Conservation (phyloP, 768 basidiomycete species). For the Strobilomyces echinocephalus region DNA sequence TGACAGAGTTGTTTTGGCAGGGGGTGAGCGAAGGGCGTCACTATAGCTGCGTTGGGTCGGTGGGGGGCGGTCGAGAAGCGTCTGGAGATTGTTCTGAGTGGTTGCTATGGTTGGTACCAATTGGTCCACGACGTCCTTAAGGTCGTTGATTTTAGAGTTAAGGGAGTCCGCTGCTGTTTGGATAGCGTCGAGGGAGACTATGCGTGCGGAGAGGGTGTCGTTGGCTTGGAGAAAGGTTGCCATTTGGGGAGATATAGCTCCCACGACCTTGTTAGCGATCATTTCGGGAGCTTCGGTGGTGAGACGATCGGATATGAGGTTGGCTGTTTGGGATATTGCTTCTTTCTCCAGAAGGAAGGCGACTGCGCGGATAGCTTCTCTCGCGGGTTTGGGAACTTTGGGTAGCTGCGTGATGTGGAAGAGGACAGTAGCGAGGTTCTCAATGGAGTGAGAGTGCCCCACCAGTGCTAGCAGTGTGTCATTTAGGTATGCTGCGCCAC, state of each 20-base stretch:
- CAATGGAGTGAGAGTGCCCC: not conserved
- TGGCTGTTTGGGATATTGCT: not conserved
- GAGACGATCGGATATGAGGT: fast-evolving
- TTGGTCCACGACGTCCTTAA: not conserved
- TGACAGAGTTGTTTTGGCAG: too few species aligned
- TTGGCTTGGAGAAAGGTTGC: not conserved
- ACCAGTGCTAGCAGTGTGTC: not conserved
- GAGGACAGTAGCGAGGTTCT: not conserved
- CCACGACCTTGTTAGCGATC: not conserved
- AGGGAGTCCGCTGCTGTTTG: not conserved
- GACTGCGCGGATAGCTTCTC: not conserved
- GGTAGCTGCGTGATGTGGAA: not conserved
- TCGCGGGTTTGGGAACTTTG: not conserved
- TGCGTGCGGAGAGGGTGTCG: not conserved
- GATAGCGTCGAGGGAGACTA: not conserved
- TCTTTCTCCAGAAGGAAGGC: not conserved
- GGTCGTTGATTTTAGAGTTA: not conserved
- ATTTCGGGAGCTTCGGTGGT: fast-evolving
- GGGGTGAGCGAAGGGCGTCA: not conserved
- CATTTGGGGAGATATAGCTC: not conserved
- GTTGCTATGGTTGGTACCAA: too few species aligned
- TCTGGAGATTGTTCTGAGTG: not conserved
- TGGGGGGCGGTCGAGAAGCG: not conserved
- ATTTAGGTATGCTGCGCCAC: not conserved
- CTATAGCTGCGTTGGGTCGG: not conserved